A percentile compares a stretch with the other conserved stretches of the same genome.
These are phyloP conservation scores for Musa beccarii DNA, from an alignment of 176 grass and related monocot genomes.

Conservation along the genomic window DNA sequence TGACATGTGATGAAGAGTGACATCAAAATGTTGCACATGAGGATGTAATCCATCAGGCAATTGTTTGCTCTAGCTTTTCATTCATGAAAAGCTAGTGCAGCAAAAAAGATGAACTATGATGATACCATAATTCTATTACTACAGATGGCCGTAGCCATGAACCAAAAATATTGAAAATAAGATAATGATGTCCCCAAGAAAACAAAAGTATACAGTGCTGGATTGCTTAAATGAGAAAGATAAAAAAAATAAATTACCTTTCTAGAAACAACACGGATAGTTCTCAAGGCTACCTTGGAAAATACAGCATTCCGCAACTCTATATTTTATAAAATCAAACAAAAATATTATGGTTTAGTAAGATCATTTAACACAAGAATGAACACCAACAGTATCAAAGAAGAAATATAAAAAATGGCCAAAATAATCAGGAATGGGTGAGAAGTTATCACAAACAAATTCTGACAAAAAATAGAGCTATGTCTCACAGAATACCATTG, in stretches of 20 bases:
- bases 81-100: no score
- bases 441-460: neutral
- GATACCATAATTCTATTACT: no score
- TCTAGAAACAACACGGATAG: slow-evolving; percentile 77
- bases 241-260: slow-evolving; percentile 41
- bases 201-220: neutral
- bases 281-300: slow-evolving; percentile 90
- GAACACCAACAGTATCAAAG: neutral
- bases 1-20: no score
- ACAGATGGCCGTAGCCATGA: neutral
- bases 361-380: neutral
- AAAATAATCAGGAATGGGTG: slow-evolving; percentile 3
- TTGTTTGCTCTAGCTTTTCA: no score
- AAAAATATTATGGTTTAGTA: neutral
- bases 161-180: neutral
- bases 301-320: slow-evolving; percentile 93
- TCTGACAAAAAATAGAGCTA: slow-evolving; percentile 8
- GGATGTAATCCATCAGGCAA: no score
- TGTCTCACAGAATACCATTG: slow-evolving; percentile 46
- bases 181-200: neutral
- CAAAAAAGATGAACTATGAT: no score
- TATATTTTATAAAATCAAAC: slow-evolving; percentile 33
- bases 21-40: no score
- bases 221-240: neutral
- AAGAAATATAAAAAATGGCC: slow-evolving; percentile 12